Base-by-base conservation (phyloP, 768 basidiomycete genomes). In the Russula griseocarnosa region DNA sequence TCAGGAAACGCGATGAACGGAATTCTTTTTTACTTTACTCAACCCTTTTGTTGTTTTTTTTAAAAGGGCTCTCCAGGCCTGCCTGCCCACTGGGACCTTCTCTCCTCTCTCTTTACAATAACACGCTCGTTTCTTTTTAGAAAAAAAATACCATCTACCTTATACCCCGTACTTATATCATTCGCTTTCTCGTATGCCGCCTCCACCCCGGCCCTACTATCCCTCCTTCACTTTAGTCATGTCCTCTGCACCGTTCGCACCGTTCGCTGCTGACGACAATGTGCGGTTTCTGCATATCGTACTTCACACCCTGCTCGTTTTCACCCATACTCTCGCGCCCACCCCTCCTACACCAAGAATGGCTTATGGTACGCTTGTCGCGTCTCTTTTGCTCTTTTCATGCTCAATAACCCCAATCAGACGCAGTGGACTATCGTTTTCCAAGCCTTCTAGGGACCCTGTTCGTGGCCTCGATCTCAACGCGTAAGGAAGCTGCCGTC, bases 151-250 rank as follows among this genome's bases (percentile, higher is more conserved):
- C n/a, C n/a, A n/a, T n/a, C n/a, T n/a, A n/a, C n/a, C n/a, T n/a
- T n/a, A n/a, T n/a, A n/a, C n/a, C n/a, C n/a, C n/a, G n/a, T n/a
- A n/a, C n/a, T n/a, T n/a, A n/a, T n/a, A n/a, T n/a, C 38, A 42
- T 28, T 51, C 42, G 3, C 22, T 60, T 14, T 47, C 38, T 34
- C 51, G 47, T 32, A 65, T 65, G 63, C 59, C 63, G 26, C 7
- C 36, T 60, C 38, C 58, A 20, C n/a, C 5, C 3, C 58, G 24
- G 32, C 63, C 65, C 7, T 66, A n/a, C n/a, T n/a, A 57, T 55
- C 66, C n/a, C 16, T 66, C 66, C 51, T 65, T 66, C 32, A 51
- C 62, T 22, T 49, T 22, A 52, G 62, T 28, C 58, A 64, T 66
- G 66, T 53, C 66, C 28, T 34, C 62, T 34, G 30, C 58, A 20